A percentile compares a stretch with the other conserved stretches of the same genome.
phyloP scores from a whole-genome alignment of 305 asterid genomes.

The Fraxinus dipetala region DNA sequence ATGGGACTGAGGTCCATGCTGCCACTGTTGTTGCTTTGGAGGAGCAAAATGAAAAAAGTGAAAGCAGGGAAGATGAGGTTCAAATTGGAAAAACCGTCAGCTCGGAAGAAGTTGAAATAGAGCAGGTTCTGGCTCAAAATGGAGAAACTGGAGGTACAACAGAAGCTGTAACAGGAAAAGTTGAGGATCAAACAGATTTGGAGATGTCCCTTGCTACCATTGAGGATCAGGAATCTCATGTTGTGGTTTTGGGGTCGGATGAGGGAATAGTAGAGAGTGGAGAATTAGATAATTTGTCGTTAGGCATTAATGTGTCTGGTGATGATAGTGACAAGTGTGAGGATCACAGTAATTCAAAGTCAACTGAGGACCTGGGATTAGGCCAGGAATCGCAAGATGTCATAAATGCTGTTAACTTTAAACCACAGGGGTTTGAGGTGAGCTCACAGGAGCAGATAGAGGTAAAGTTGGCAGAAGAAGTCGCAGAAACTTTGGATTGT shows the following conservation, averaged over 20 bases:
- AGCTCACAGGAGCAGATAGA: conserved; percentile 4
- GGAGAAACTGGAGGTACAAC: conserved; percentile 15
- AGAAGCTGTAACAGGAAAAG: conserved; percentile 24
- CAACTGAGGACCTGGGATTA: conserved; percentile 21
- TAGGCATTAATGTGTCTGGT: conserved; percentile 5
- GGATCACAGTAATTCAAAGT: conserved; percentile 17
- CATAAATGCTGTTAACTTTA: conserved; percentile 23
- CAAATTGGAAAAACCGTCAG: neutral
- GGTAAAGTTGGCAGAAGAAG: neutral
- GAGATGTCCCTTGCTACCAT: conserved; percentile 5
- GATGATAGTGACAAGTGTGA: conserved; percentile 17
- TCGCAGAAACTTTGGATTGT: conserved; percentile 18
- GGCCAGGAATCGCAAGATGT: conserved; percentile 26
- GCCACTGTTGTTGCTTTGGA: neutral
- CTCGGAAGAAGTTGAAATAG: conserved; percentile 2
- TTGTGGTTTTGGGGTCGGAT: conserved; percentile 19
- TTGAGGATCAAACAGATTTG: conserved; percentile 17
- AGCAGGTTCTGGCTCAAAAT: conserved; percentile 6
- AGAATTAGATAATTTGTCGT: conserved; percentile 3
- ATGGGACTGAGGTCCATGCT: neutral
- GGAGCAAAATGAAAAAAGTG: neutral
- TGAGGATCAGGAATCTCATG: conserved; percentile 33
- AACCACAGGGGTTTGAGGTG: conserved; percentile 8
- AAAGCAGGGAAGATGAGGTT: neutral
- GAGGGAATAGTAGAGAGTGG: conserved; percentile 25